Conservation (phyloP, 495 filamentous ascomycete genomes). For the Echria macrotheca region DNA sequence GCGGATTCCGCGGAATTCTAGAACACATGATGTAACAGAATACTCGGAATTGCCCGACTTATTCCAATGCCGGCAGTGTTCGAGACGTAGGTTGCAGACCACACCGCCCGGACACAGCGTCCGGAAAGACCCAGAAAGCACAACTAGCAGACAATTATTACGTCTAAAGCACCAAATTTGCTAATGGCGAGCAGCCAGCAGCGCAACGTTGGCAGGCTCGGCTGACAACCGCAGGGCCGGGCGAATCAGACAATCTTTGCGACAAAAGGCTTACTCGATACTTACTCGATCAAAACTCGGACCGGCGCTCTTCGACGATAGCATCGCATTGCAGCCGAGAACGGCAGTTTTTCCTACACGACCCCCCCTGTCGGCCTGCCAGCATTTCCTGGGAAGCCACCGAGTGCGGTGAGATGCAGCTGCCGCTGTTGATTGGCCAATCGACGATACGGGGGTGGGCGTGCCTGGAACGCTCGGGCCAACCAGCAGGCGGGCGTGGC, state of each 20-base stretch:
- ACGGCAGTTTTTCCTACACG: constrained; percentile 12
- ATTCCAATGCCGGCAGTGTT: not conserved
- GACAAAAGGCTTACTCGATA: constrained; percentile 26
- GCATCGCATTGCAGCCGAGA: constrained; percentile 17
- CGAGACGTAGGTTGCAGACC: not conserved
- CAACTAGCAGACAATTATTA: not conserved
- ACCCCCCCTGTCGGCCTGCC: not conserved
- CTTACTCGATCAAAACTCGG: constrained; percentile 36
- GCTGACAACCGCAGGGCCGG: too few relatives aligned
- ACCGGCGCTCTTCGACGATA: constrained; percentile 15
- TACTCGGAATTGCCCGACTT: not conserved
- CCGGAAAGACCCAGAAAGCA: not conserved
- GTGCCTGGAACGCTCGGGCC: constrained; percentile 1
- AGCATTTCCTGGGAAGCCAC: constrained; percentile 6
- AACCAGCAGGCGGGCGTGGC: constrained; percentile 5
- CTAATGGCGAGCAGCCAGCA: too few relatives aligned
- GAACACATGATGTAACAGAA: too few relatives aligned
- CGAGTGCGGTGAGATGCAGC: not conserved
- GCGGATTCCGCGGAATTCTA: too few relatives aligned
- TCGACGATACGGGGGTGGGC: constrained; percentile 7
- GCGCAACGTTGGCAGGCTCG: too few relatives aligned
- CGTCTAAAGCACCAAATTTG: not conserved
- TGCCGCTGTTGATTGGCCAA: constrained; percentile 9
- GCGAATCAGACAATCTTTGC: constrained; percentile 18
- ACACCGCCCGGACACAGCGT: constrained; percentile 6